Conservation (phyloP, 176 grass and related monocot species). For the Triticum turgidum region DNA sequence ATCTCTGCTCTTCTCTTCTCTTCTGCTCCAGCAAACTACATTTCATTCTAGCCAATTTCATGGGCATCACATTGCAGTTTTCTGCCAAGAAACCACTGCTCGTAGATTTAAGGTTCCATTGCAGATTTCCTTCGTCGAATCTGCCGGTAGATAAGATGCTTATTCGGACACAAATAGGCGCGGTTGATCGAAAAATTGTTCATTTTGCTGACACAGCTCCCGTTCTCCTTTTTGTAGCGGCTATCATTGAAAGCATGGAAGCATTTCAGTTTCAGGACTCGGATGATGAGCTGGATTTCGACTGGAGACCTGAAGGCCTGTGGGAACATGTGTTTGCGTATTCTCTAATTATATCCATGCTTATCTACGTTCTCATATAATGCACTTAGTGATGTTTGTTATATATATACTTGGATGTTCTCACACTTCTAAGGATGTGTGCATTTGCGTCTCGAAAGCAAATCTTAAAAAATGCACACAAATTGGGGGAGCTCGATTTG, state of each 20-base stretch:
- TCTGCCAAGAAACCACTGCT: not conserved
- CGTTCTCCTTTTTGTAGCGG: constrained; percentile 48
- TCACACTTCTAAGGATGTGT: too few species aligned
- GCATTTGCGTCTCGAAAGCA: too few species aligned
- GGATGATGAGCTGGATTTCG: constrained; percentile 65
- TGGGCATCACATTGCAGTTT: not conserved
- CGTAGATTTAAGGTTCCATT: not conserved
- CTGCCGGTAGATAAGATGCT: not conserved
- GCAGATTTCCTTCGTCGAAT: not conserved
- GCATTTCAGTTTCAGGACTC: constrained; percentile 48
- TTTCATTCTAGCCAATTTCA: not conserved
- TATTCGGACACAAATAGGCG: not conserved
- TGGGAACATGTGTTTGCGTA: constrained; percentile 67
- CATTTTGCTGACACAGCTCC: constrained; percentile 5
- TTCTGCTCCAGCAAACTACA: not conserved
- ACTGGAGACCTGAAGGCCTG: constrained; percentile 71
- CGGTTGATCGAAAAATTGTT: not conserved
- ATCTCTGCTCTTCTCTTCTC: not conserved
- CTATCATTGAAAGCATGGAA: constrained; percentile 73
- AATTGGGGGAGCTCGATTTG: too few species aligned
- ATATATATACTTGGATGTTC: too few species aligned
- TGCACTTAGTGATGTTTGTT: too few species aligned
- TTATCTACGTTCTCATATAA: too few species aligned
- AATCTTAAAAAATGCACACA: too few species aligned
- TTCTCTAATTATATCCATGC: too few species aligned